Evolutionary conservation across 192 early-diverging fungal species (phyloP), one percentile per base, ranked within the genome.

Genomic region (Phlyctochytrium arcticum): DNA sequence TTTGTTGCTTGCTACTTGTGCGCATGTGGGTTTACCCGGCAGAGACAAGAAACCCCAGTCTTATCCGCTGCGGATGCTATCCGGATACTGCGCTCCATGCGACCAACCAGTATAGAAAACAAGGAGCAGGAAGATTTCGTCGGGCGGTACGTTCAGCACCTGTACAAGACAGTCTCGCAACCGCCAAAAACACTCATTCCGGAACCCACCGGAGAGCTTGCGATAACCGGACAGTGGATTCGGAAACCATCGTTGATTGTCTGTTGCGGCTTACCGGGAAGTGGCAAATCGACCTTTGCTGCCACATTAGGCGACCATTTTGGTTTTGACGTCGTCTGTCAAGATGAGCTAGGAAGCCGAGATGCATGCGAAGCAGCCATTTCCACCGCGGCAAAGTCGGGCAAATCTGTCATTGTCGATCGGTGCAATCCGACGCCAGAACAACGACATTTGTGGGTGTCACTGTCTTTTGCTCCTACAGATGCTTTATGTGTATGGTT

Each of bases 21-120:
- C n/a, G 42, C 37, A 36, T 78, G 70, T 51, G 62, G 56, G 55
- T 76, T 57, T 55, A 60, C 69, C 17, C 27, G 19, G 8, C 33
- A 33, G 26, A 15, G n/a, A 12, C 12, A 12, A 2, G 1, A 27
- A 21, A 12, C 35, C 57, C 75, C 75, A 27, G n/a, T 29, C 8
- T 62, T 75, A 60, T 53, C 54, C 8, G 69, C 73, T 21, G 48
- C 12, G 24, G 70, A 60, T 31, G 73, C 73, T 19, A 78, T 78
- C 46, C 46, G 24, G 8, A 27, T 77, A 15, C 33, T 78, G 24
- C 55, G 76, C 35, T 17, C 33, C 19, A 62, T 78, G 30, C 68
- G 76, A 37, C 72, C 72, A 8, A 58, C 63, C 12, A 75, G 72
- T 33, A 75, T 73, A 47, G 73, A 78, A 68, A 76, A 70, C n/a